These are phyloP conservation scores for baker's yeast (Saccharomyces cerevisiae) DNA, from an alignment of 805 yeast genomes.

Conservation along the genomic window DNA sequence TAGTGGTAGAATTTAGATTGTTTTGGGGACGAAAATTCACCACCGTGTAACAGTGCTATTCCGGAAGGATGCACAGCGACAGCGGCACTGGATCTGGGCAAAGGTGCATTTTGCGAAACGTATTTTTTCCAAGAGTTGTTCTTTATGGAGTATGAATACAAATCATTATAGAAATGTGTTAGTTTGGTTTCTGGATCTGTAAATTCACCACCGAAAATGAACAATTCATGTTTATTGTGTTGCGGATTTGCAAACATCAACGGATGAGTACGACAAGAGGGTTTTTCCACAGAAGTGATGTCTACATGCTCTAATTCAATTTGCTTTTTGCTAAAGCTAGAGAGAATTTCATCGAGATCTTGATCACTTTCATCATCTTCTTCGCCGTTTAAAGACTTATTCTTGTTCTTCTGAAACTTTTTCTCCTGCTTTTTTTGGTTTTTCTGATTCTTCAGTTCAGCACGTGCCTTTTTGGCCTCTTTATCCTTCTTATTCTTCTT, in stretches of 20 bases:
- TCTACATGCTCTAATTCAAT: constrained; percentile 65
- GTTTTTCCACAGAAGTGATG: constrained; percentile 49
- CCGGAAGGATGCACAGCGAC: constrained; percentile 93
- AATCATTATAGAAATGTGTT: constrained; percentile 74
- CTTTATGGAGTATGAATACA: constrained; percentile 64
- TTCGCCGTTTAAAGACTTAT: constrained; percentile 55
- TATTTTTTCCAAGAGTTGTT: constrained; percentile 74
- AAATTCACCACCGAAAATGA: constrained; percentile 86
- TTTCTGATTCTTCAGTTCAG: constrained; percentile 76
- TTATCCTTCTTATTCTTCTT: constrained; percentile 80
- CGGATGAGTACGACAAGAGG: constrained; percentile 64
- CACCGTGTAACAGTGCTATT: constrained; percentile 79
- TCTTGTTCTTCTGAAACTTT: constrained; percentile 47
- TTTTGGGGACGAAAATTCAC: constrained; percentile 94
- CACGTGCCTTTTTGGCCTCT: constrained; percentile 84
- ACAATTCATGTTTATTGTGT: constrained; percentile 67
- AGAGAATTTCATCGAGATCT: constrained; percentile 77
- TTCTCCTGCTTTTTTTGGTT: constrained; percentile 62
- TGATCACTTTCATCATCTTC: constrained; percentile 75
- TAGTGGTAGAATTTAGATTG: constrained; percentile 93
- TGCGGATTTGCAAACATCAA: constrained; percentile 67
- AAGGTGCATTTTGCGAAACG: constrained; percentile 77
- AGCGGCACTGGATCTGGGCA: constrained; percentile 89
- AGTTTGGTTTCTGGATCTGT: constrained; percentile 38
- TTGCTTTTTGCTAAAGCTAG: constrained; percentile 72